Evolutionary conservation across 805 yeast genomes (phyloP), one percentile per base, ranked within the genome.

Genomic region (Kockiozyma suomiensis): DNA sequence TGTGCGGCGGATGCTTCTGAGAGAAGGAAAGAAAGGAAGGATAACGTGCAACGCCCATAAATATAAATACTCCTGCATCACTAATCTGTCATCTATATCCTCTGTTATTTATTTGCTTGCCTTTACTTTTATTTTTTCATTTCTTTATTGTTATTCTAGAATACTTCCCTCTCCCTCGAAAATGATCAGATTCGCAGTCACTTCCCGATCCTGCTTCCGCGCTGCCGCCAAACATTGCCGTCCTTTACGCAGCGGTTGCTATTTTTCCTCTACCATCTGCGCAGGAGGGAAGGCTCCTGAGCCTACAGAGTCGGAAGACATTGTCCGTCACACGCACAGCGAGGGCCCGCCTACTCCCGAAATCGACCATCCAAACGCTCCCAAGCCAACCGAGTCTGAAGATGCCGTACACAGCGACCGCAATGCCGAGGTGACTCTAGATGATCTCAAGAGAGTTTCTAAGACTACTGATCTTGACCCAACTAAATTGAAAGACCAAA

Each of bases 341-440:
- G 53, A 49, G 33, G 23, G 23, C n/a, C 53, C 53, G 2, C 12
- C 15, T 7, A 41, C 43, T 10, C 53, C 53, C n/a, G 53, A 35
- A 23, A 43, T 37, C 15, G 53, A 49, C n/a, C 23, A 37, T 15
- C 53, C 43, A 7, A 21, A 49, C 13, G 25, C 53, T 19, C 53
- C 53, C 35, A 35, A 23, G 17, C 53, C 53, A 13, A 49, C 53
- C 19, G 56, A 17, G 23, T 28, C 56, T 2, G 56, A 52, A 28
- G 56, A 33, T 17, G 25, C 13, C 10, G 56, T 52, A 23, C 48
- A 52, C 23, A 41, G 56, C 19, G 56, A 52, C 41, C 53, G 53
- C 23, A 41, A 35, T 13, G 19, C 28, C 19, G 46, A 21, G 1
- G 33, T 49, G 23, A 21, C 53, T 7, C 10, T 49, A 6, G 53